Conservation (phyloP, 169 alveolate species). For the Plasmodium malariae region DNA sequence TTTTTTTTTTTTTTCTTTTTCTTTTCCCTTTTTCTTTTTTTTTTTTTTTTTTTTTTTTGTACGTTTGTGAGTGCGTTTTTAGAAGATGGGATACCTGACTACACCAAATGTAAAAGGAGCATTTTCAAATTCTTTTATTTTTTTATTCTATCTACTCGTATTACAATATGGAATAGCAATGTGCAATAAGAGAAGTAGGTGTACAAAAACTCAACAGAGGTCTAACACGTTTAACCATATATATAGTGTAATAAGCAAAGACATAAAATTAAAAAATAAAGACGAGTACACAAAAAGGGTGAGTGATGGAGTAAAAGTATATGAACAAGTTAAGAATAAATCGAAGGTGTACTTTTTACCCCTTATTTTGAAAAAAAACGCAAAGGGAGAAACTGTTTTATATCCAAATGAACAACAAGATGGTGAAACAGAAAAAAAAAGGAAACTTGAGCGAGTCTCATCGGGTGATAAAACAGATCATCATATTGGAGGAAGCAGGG, state of each 20-base stretch:
- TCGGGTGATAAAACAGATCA: not conserved
- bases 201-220: not conserved
- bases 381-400: too few species aligned
- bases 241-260: constrained; percentile 50
- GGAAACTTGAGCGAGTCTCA: too few species aligned
- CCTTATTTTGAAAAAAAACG: constrained; percentile 12
- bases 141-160: not conserved
- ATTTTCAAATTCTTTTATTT: not conserved
- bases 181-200: not conserved
- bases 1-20: too few species aligned
- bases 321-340: constrained; percentile 40
- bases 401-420: not conserved
- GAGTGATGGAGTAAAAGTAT: constrained; percentile 20
- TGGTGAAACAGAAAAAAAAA: not conserved
- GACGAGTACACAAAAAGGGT: constrained; percentile 10
- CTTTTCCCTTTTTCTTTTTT: not conserved
- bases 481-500: not conserved
- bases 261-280: constrained; percentile 21
- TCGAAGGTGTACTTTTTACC: constrained; percentile 50
- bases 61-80: not conserved
- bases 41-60: not conserved
- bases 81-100: not conserved
- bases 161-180: not conserved
- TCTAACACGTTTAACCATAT: constrained; percentile 1
- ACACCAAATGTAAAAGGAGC: constrained; percentile 5